Evolutionary conservation across 805 yeast genomes (phyloP).

Genomic region (Saccharomycopsis fodiens): DNA sequence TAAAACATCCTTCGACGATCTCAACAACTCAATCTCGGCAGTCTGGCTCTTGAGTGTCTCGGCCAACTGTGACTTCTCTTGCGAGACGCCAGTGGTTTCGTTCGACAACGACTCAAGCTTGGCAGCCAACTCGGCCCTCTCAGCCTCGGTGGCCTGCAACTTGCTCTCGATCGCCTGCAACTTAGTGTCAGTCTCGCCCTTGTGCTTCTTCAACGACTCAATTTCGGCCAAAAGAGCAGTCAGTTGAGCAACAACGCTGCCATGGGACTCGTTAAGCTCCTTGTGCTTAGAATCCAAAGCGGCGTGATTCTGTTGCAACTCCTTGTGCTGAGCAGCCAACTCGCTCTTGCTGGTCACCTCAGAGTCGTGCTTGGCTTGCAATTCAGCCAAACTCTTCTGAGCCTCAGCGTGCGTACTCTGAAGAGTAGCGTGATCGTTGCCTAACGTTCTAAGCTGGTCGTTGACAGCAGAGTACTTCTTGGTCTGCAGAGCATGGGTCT

Average conservation of each 20-base stretch:
- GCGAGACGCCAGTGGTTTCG: neutral
- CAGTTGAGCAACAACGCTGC: neutral
- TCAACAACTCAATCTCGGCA: neutral
- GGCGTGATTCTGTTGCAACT: neutral
- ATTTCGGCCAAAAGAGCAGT: neutral
- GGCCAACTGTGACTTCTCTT: neutral
- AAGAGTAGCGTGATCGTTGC: neutral
- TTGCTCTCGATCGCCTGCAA: slow-evolving; percentile 1
- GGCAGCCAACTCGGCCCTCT: neutral
- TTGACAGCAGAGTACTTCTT: neutral
- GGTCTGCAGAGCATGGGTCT: slow-evolving; percentile 20
- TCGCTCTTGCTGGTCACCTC: neutral
- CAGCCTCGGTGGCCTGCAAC: slow-evolving; percentile 2
- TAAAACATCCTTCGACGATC: slow-evolving; percentile 1
- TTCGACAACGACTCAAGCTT: slow-evolving; percentile 1
- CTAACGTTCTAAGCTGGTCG: neutral
- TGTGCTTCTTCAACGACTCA: neutral
- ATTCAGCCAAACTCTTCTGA: slow-evolving; percentile 2
- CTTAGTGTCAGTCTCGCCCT: neutral
- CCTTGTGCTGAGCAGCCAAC: neutral
- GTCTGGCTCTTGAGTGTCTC: neutral
- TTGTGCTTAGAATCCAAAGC: neutral
- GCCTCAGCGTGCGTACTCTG: slow-evolving; percentile 28
- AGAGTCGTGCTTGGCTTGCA: neutral
- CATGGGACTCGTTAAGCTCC: neutral